phyloP scores from a whole-genome alignment of 2,329 filamentous ascomycete genomes.

The Xylaria sp. region DNA sequence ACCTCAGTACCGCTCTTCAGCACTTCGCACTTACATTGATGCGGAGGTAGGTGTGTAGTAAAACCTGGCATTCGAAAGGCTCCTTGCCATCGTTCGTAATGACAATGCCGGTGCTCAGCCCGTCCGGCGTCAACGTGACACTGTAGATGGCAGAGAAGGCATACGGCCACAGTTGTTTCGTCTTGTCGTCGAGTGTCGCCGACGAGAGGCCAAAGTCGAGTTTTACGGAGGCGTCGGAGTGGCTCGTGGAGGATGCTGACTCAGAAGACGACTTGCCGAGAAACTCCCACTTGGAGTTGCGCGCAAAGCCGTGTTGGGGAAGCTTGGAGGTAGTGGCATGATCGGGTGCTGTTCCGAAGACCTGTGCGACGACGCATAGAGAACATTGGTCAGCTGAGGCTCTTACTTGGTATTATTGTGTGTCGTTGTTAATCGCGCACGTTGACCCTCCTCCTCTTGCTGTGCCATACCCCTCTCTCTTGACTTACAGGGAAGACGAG shows the following conservation, averaged over 20 bases:
- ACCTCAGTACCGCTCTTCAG: not conserved
- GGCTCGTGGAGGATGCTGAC: conserved; percentile 60
- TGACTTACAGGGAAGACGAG: conserved; percentile 84
- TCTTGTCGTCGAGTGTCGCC: conserved; percentile 70
- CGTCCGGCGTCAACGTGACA: conserved; percentile 78
- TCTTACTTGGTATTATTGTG: too few species aligned
- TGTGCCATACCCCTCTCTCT: not conserved
- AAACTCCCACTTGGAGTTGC: conserved; percentile 90
- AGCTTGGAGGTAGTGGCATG: conserved; percentile 80
- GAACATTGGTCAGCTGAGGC: conserved; percentile 4
- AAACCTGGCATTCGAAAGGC: conserved; percentile 87
- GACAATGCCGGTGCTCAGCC: conserved; percentile 79
- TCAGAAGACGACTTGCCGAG: conserved; percentile 84
- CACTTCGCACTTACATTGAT: conserved; percentile 66
- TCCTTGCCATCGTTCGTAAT: conserved; percentile 85
- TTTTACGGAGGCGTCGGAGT: conserved; percentile 75
- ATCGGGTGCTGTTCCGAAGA: conserved; percentile 82
- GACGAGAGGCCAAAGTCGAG: conserved; percentile 92
- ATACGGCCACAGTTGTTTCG: conserved; percentile 78
- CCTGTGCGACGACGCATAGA: conserved; percentile 53
- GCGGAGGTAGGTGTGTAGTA: conserved; percentile 89
- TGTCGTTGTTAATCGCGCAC: not conserved
- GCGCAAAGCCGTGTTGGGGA: conserved; percentile 93
- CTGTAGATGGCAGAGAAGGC: conserved; percentile 93
- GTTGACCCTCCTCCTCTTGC: not conserved